Conservation (phyloP, 306 rosid genomes). For the Quercus bicolor region DNA sequence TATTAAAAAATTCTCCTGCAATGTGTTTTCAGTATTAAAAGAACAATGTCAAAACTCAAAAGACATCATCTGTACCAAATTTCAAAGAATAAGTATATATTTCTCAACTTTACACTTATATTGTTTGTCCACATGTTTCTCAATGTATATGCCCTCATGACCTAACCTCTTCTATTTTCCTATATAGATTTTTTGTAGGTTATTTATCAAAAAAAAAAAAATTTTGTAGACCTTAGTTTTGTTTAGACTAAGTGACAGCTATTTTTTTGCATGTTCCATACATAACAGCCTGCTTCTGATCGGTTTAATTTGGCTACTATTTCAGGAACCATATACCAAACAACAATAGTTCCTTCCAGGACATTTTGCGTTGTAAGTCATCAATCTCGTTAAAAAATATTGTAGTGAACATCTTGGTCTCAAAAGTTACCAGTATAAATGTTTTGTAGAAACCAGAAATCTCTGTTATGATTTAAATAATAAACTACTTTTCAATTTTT, state of each 20-base stretch:
- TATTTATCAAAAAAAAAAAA: too few species aligned
- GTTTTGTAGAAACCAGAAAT: conserved; percentile 5
- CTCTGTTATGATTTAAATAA: conserved; percentile 8
- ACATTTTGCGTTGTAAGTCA: conserved; percentile 85
- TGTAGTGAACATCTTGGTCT: conserved; percentile 26
- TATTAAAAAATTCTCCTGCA: background rate
- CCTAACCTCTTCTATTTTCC: background rate
- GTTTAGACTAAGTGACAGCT: conserved; percentile 5
- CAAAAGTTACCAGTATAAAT: conserved; percentile 10
- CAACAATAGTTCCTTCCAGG: conserved; percentile 86
- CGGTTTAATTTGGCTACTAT: conserved; percentile 25
- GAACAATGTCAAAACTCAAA: background rate
- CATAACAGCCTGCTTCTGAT: conserved; percentile 29
- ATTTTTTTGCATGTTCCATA: conserved; percentile 3
- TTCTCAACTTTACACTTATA: conserved; percentile 1
- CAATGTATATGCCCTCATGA: conserved; percentile 5
- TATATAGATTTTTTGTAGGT: too few species aligned
- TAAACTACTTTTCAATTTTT: background rate
- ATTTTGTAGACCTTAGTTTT: background rate
- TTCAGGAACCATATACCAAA: conserved; percentile 90
- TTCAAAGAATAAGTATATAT: background rate
- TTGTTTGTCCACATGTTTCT: background rate
- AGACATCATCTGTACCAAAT: background rate
- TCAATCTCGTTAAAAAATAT: conserved; percentile 27
- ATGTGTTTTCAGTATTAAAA: background rate